Percentiles rank a stretch among this genome's conserved stretches.
These are phyloP conservation scores for Psilocybe cubensis DNA, from an alignment of 768 basidiomycete species.

Conservation along the genomic window DNA sequence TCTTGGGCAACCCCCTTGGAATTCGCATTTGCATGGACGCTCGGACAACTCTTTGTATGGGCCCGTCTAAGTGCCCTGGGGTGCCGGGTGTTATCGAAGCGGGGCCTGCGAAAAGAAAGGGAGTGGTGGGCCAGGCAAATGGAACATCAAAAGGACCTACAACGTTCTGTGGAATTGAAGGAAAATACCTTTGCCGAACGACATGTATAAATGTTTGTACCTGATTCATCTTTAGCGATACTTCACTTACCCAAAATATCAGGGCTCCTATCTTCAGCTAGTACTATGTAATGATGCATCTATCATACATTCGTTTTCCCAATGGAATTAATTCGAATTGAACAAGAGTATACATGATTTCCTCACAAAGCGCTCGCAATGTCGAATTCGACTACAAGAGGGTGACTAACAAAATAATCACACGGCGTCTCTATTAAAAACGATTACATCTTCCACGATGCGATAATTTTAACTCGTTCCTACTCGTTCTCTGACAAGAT, in stretches of 20 bases:
- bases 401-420: neutral
- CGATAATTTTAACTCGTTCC: neutral
- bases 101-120: slow-evolving; percentile 24
- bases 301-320: neutral
- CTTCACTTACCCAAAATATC: neutral
- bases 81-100: slow-evolving; percentile 18
- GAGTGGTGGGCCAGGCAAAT: slow-evolving; percentile 11
- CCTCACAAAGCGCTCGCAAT: neutral
- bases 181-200: slow-evolving; percentile 1
- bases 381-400: neutral
- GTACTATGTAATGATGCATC: neutral
- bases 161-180: neutral
- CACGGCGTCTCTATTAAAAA: neutral
- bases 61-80: slow-evolving; percentile 22
- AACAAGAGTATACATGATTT: neutral
- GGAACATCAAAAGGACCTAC: neutral
- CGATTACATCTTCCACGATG: neutral
- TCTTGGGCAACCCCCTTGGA: slow-evolving; percentile 27
- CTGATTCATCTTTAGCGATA: neutral
- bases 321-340: neutral
- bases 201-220: neutral
- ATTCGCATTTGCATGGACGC: slow-evolving; percentile 34
- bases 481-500: neutral
- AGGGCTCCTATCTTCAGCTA: neutral
- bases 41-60: slow-evolving; percentile 34